Evolutionary conservation across 345 rosid genomes (phyloP).

Genomic region (Aurinia saxatilis): DNA sequence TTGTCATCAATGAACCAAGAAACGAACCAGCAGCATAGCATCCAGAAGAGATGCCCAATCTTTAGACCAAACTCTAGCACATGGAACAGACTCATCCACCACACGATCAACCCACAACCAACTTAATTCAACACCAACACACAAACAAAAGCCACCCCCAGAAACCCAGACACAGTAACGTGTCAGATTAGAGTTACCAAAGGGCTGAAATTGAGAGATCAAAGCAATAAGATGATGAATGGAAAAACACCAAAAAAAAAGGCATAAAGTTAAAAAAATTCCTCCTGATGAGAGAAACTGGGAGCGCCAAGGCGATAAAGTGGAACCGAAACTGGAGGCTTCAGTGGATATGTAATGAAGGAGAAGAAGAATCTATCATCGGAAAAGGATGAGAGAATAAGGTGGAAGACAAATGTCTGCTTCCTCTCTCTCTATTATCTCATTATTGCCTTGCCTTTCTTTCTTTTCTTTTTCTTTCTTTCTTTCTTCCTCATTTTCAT

Average conservation of each 20-base stretch:
- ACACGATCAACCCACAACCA: constrained; percentile 27
- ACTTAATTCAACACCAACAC: not conserved
- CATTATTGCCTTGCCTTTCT: constrained; percentile 10
- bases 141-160: constrained; percentile 18
- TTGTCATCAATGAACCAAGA: constrained; percentile 53
- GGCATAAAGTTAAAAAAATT: constrained; percentile 12
- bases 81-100: constrained; percentile 75
- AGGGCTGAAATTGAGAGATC: constrained; percentile 11
- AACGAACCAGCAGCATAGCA: constrained; percentile 76
- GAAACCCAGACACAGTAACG: constrained; percentile 33
- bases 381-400: constrained; percentile 38
- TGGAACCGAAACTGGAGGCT: not conserved
- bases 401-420: constrained; percentile 50
- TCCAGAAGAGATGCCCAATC: constrained; percentile 74
- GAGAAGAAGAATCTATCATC: constrained; percentile 34
- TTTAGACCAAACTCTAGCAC: constrained; percentile 75
- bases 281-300: not conserved
- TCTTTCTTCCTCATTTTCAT: no score
- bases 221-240: no score
- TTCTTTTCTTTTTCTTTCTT: constrained; percentile 5
- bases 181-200: constrained; percentile 13
- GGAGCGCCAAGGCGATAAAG: not conserved
- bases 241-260: not conserved
- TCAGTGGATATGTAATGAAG: constrained; percentile 17
- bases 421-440: constrained; percentile 40